Evolutionary conservation across 257 asterid genomes (phyloP).

Genomic region (Penstemon newberryi): DNA sequence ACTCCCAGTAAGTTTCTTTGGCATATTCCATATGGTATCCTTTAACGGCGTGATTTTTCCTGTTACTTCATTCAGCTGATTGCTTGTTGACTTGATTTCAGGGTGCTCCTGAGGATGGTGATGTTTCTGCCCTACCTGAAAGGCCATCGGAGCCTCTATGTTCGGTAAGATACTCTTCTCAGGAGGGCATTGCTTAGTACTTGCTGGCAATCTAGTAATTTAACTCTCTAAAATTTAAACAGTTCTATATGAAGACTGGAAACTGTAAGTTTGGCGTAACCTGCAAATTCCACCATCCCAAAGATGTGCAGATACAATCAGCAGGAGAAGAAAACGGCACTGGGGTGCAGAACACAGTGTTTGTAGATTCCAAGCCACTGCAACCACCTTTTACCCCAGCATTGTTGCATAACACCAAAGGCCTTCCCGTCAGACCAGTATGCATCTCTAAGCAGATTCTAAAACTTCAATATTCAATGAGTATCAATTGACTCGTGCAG

Average conservation of each 20-base stretch:
- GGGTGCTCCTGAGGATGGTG: conserved; percentile 56
- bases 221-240: conserved; percentile 36
- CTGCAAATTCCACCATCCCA: conserved; percentile 98
- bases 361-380: conserved; percentile 48
- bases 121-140: conserved; percentile 67
- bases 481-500: conserved; percentile 16
- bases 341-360: conserved; percentile 38
- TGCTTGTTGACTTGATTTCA: conserved; percentile 38
- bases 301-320: conserved; percentile 54
- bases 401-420: conserved; percentile 73
- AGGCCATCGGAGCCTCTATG: conserved; percentile 93
- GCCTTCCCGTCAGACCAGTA: conserved; percentile 95
- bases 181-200: conserved; percentile 22
- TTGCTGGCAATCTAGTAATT: conserved; percentile 15
- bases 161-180: conserved; percentile 63
- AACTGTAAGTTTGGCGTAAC: conserved; percentile 78
- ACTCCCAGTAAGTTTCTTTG: conserved; percentile 49
- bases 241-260: conserved; percentile 99
- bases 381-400: conserved; percentile 61
- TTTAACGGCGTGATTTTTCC: conserved; percentile 14
- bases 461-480: conserved; percentile 11
- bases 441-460: conserved; percentile 27
- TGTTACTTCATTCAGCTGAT: conserved; percentile 15
- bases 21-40: conserved; percentile 20
- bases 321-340: conserved; percentile 49